Conservation (phyloP, 2,329 filamentous ascomycete genomes). For the Cryphonectria naterciae region DNA sequence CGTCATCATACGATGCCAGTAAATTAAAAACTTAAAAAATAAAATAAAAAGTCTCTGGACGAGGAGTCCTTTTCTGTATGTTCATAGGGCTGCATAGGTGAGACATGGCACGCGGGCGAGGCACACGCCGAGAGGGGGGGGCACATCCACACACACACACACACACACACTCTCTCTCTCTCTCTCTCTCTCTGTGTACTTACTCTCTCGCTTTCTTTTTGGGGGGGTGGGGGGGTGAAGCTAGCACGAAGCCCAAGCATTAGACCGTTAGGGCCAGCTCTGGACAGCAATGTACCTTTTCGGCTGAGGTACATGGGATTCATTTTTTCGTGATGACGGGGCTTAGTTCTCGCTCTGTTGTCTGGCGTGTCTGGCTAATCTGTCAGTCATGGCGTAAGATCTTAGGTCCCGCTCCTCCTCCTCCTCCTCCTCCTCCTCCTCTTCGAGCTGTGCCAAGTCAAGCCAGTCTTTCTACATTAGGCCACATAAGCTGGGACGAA, state of each 20-base stretch:
- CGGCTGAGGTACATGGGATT: conserved; percentile 15
- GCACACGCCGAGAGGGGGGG: too few relatives aligned
- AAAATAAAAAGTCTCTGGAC: not conserved
- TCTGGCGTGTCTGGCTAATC: not conserved
- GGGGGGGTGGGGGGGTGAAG: not conserved
- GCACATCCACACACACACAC: not conserved
- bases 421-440: too few relatives aligned
- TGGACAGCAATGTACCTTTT: not conserved
- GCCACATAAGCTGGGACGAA: too few relatives aligned
- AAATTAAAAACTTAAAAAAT: not conserved
- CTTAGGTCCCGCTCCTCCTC: not conserved
- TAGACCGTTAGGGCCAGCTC: not conserved
- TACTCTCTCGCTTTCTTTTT: not conserved
- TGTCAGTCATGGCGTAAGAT: not conserved
- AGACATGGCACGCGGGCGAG: conserved; percentile 4
- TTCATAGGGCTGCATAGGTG: conserved; percentile 18
- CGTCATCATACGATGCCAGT: not conserved
- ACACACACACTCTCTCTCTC: not conserved
- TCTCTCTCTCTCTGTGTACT: too few relatives aligned
- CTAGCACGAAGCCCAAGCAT: not conserved
- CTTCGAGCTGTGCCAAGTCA: not conserved
- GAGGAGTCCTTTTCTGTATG: conserved; percentile 2
- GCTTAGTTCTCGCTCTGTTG: not conserved
- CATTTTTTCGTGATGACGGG: conserved; percentile 3
- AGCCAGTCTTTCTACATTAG: not conserved